Evolutionary conservation across 352 stramenopile species (phyloP).

Genomic region (Globisporangium lucens): DNA sequence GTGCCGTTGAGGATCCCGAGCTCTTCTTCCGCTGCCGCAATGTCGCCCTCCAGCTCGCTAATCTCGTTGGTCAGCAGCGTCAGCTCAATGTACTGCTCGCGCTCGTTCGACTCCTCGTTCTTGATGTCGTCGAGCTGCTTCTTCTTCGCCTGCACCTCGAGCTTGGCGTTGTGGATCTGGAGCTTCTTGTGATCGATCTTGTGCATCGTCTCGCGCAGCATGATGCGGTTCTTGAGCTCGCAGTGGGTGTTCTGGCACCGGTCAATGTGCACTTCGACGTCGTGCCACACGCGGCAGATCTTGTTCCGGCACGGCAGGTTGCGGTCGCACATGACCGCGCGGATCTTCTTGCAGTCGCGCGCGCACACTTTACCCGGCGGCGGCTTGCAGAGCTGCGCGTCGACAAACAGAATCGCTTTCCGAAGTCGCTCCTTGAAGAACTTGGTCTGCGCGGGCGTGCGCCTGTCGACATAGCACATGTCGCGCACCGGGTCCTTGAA

Average conservation of each 20-base stretch:
- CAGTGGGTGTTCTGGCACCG: constrained; percentile 62
- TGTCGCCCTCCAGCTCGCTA: constrained; percentile 58
- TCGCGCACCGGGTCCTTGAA: constrained; percentile 71
- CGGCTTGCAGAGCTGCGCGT: constrained; percentile 58
- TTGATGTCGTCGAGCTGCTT: constrained; percentile 33
- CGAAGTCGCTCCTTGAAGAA: constrained; percentile 72
- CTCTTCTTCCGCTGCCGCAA: constrained; percentile 47
- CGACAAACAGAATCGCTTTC: constrained; percentile 67
- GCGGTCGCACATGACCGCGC: constrained; percentile 61
- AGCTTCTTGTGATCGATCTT: constrained; percentile 66
- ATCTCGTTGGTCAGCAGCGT: constrained; percentile 54
- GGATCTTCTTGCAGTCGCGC: constrained; percentile 59
- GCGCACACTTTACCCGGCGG: constrained; percentile 41
- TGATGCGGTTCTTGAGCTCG: constrained; percentile 69
- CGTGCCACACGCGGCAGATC: constrained; percentile 67
- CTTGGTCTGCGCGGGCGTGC: constrained; percentile 43
- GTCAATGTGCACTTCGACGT: constrained; percentile 67
- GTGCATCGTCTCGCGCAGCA: constrained; percentile 73
- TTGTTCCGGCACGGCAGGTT: constrained; percentile 65
- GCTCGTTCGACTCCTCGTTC: constrained; percentile 21
- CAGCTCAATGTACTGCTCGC: constrained; percentile 31
- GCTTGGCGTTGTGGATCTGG: constrained; percentile 31
- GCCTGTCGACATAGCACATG: constrained; percentile 58
- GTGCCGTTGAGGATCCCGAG: constrained; percentile 34
- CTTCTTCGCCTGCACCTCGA: constrained; percentile 39